A percentile compares a stretch with the other conserved stretches of the same genome.
Conservation (phyloP, 2,329 filamentous ascomycete species). For the Drechslera avenae region DNA sequence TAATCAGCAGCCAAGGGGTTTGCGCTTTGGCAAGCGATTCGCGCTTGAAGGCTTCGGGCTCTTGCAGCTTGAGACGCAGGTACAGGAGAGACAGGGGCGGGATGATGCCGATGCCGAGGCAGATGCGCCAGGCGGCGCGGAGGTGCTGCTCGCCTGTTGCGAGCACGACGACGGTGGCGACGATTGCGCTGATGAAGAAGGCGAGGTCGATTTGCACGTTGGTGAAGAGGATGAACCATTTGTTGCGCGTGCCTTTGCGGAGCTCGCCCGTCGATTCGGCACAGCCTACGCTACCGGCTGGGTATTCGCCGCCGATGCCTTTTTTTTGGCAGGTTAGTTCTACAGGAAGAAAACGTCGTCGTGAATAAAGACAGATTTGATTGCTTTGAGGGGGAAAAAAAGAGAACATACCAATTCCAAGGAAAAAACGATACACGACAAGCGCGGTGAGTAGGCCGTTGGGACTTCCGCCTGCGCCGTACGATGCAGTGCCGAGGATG, state of each 20-base stretch:
- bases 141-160: conserved; percentile 63
- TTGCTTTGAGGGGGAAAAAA: no score
- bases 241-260: conserved; percentile 78
- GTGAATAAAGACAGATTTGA: no score
- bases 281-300: conserved; percentile 80
- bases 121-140: conserved; percentile 79
- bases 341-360: no score
- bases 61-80: conserved; percentile 60
- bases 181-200: conserved; percentile 79
- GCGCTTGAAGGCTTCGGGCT: conserved; percentile 60
- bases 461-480: conserved; percentile 70
- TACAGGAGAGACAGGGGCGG: conserved; percentile 62
- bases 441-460: conserved; percentile 77
- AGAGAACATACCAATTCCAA: conserved; percentile 54
- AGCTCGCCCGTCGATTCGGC: conserved; percentile 85
- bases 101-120: conserved; percentile 62
- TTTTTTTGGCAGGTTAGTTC: no score
- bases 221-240: conserved; percentile 82
- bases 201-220: conserved; percentile 86
- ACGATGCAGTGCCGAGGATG: conserved; percentile 76
- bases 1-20: conserved; percentile 51
- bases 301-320: conserved; percentile 81
- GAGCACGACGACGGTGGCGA: conserved; percentile 70
- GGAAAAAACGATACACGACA: conserved; percentile 83
- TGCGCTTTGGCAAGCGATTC: conserved; percentile 54